Evolutionary conservation across 768 basidiomycete species (phyloP).

Genomic region (Boletellus ananas): DNA sequence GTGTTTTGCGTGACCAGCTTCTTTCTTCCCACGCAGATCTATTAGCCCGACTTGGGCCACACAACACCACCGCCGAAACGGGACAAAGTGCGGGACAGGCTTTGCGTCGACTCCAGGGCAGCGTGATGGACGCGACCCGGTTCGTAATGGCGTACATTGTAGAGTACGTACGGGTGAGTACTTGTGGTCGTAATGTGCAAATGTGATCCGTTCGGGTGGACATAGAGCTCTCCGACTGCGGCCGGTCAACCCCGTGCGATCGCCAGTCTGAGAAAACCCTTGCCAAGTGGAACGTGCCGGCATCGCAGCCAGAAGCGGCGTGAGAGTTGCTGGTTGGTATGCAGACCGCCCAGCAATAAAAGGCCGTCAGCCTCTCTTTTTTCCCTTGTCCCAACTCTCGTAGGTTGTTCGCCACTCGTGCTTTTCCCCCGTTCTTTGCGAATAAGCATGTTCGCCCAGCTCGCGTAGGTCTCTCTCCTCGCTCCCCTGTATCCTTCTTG

Average conservation of each 20-base stretch:
- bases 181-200: background rate
- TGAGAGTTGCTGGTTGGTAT: slow-evolving; percentile 18
- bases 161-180: slow-evolving; percentile 1
- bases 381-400: background rate
- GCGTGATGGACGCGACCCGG: background rate
- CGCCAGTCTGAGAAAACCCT: slow-evolving; percentile 13
- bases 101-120: background rate
- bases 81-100: too few species aligned
- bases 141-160: background rate
- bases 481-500: background rate
- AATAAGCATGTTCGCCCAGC: slow-evolving; percentile 48
- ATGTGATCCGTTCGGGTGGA: background rate
- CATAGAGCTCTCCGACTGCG: slow-evolving; percentile 7
- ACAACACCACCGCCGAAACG: too few species aligned
- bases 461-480: slow-evolving; percentile 35
- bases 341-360: slow-evolving; percentile 19
- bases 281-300: slow-evolving; percentile 13
- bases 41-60: slow-evolving; percentile 16
- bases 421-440: slow-evolving; percentile 9
- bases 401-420: background rate
- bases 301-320: slow-evolving; percentile 15
- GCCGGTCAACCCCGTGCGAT: background rate
- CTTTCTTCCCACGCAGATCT: slow-evolving; percentile 29
- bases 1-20: background rate
- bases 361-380: slow-evolving; percentile 4